phyloP scores from a whole-genome alignment of 1,284 basidiomycete genomes.

The Dichomitus squalens region DNA sequence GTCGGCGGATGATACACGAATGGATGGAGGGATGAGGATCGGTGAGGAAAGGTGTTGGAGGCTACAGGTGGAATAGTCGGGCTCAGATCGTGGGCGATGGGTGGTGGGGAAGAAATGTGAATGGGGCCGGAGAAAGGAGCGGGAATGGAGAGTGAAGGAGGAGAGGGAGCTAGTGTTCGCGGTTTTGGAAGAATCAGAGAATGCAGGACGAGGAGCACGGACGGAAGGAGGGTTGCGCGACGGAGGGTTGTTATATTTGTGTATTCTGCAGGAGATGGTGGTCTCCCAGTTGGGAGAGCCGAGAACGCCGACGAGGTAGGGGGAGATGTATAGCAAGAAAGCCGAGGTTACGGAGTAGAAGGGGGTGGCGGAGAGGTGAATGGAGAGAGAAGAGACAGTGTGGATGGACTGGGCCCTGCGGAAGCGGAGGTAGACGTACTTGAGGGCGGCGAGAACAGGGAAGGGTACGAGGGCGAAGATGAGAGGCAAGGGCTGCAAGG shows the following conservation, averaged over 20 bases:
- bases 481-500: not conserved
- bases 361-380: not conserved
- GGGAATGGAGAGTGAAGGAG: slow-evolving; percentile 10
- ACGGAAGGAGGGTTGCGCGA: not conserved
- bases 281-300: slow-evolving; percentile 30
- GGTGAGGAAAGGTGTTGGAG: slow-evolving; percentile 24
- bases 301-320: slow-evolving; percentile 25
- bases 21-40: slow-evolving; percentile 1
- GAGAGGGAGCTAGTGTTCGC: slow-evolving; percentile 15
- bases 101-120: slow-evolving; percentile 10
- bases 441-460: slow-evolving; percentile 19
- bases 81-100: slow-evolving; percentile 11
- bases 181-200: slow-evolving; percentile 8
- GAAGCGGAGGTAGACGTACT: slow-evolving; percentile 23
- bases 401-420: slow-evolving; percentile 23
- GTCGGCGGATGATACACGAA: slow-evolving; percentile 1
- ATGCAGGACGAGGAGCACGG: slow-evolving; percentile 10
- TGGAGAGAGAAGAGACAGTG: not conserved
- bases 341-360: too few species aligned
- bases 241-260: not conserved
- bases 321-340: slow-evolving; percentile 9
- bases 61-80: slow-evolving; percentile 26
- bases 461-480: slow-evolving; percentile 20
- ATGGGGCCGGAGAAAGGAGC: slow-evolving; percentile 8
- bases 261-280: slow-evolving; percentile 15